Percentiles rank a stretch among this genome's conserved stretches.
These are phyloP conservation scores for Ilyonectria sp. DNA, from an alignment of 2,329 filamentous ascomycete genomes.

Conservation along the genomic window DNA sequence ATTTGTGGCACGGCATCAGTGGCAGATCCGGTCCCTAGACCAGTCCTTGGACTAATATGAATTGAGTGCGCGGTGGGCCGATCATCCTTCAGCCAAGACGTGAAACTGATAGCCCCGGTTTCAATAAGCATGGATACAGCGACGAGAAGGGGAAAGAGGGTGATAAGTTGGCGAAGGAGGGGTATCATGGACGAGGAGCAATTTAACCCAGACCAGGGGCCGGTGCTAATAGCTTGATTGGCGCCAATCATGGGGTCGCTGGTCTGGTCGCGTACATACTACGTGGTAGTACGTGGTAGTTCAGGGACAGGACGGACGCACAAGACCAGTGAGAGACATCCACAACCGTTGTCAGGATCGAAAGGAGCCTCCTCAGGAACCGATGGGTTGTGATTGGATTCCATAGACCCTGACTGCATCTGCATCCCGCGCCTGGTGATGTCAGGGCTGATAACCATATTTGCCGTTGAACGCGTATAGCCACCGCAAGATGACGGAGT, in stretches of 20 bases:
- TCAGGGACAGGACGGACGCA: neutral
- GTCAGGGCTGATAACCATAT: neutral
- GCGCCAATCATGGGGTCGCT: neutral
- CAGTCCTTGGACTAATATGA: constrained; percentile 43
- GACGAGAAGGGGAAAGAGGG: constrained; percentile 6
- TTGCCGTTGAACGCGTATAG: neutral
- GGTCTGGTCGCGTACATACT: neutral
- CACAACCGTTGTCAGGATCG: neutral
- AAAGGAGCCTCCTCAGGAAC: neutral
- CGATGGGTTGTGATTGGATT: constrained; percentile 1
- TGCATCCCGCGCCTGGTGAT: constrained; percentile 1
- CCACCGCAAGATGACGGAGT: neutral
- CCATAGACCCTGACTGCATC: neutral
- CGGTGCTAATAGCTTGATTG: constrained; percentile 4
- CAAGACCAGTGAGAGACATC: too few relatives aligned
- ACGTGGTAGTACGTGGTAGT: neutral
- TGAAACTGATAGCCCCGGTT: constrained; percentile 43
- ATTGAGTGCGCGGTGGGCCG: constrained; percentile 35
- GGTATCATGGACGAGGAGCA: constrained; percentile 20
- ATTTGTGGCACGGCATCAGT: constrained; percentile 33
- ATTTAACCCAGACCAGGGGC: constrained; percentile 26
- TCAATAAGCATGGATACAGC: constrained; percentile 28
- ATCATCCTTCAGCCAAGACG: constrained; percentile 40
- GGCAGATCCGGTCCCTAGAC: constrained; percentile 16
- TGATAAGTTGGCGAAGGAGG: neutral